phyloP scores from a whole-genome alignment of 192 early-diverging fungal species.

The Coemansia sp. region DNA sequence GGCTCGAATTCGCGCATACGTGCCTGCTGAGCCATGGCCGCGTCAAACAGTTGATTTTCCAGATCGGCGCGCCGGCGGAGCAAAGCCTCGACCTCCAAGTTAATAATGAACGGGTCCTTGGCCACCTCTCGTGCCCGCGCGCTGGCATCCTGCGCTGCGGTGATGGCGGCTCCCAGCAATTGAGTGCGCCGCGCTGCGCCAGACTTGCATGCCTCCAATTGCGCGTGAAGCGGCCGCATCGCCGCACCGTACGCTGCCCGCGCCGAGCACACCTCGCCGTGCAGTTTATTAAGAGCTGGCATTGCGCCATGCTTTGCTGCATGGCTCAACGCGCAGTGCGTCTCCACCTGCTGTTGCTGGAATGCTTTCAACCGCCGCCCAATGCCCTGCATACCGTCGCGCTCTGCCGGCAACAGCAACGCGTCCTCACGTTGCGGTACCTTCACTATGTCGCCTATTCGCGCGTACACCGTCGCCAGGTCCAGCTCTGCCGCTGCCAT shows the following conservation, averaged over 20 bases:
- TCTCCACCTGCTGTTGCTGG: constrained; percentile 50
- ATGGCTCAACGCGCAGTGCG: constrained; percentile 42
- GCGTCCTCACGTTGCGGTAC: constrained; percentile 33
- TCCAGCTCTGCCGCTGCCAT: constrained; percentile 52
- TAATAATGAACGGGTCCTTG: constrained; percentile 52
- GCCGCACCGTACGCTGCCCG: constrained; percentile 19
- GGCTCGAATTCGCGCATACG: constrained; percentile 33
- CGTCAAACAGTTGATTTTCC: constrained; percentile 12
- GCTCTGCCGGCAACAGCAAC: constrained; percentile 21
- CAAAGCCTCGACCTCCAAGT: constrained; percentile 45
- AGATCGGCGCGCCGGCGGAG: constrained; percentile 39
- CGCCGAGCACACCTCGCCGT: constrained; percentile 8
- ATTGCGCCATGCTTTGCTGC: constrained; percentile 21
- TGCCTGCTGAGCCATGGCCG: constrained; percentile 20
- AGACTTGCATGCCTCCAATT: constrained; percentile 25
- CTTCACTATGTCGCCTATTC: constrained; percentile 46
- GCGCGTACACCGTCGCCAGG: constrained; percentile 51
- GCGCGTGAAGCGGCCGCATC: constrained; percentile 12
- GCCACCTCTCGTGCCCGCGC: constrained; percentile 10
- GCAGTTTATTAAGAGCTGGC: constrained; percentile 14
- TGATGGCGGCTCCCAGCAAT: constrained; percentile 21
- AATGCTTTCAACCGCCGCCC: constrained; percentile 31
- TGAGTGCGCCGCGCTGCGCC: constrained; percentile 15
- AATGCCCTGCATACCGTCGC: constrained; percentile 32
- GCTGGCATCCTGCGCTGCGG: constrained; percentile 5